Conservation (phyloP, 331 rosid genomes). For the Saraca asoca region DNA sequence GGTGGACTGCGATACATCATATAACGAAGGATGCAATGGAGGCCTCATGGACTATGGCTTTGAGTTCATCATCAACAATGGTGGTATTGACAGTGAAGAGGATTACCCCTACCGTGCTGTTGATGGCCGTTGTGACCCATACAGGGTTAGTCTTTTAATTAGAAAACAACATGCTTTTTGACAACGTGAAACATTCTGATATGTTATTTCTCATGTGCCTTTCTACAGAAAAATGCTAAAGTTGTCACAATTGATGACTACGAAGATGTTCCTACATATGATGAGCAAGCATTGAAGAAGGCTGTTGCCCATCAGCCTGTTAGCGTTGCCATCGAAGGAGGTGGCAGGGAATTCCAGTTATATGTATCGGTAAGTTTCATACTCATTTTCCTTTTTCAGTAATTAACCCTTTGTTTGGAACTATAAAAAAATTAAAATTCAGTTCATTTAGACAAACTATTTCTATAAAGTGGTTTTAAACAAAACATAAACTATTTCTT, state of each 20-base stretch:
- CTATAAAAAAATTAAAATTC: no score
- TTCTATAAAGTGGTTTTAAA: no score
- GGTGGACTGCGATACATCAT: slow-evolving; percentile 82
- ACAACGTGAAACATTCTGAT: not conserved
- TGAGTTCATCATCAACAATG: slow-evolving; percentile 81
- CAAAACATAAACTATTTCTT: no score
- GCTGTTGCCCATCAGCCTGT: slow-evolving; percentile 81
- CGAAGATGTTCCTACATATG: slow-evolving; percentile 72
- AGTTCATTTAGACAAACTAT: no score
- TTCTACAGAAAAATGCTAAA: slow-evolving; percentile 76
- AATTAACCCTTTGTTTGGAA: no score
- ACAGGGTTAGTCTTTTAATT: slow-evolving; percentile 56
- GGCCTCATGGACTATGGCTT: slow-evolving; percentile 93
- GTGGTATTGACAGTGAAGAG: slow-evolving; percentile 84
- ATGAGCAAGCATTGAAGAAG: slow-evolving; percentile 68
- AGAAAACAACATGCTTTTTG: not conserved
- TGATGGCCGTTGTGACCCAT: slow-evolving; percentile 67
- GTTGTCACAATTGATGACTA: slow-evolving; percentile 71
- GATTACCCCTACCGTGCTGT: slow-evolving; percentile 77
- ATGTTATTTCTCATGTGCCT: slow-evolving; percentile 5
- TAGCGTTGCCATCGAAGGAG: slow-evolving; percentile 83
- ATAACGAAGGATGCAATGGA: slow-evolving; percentile 89
- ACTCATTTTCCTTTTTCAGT: not conserved
- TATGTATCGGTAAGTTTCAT: slow-evolving; percentile 62
- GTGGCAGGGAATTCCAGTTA: slow-evolving; percentile 89